Conservation (phyloP, 345 rosid species). For the Physaria fendleri region DNA sequence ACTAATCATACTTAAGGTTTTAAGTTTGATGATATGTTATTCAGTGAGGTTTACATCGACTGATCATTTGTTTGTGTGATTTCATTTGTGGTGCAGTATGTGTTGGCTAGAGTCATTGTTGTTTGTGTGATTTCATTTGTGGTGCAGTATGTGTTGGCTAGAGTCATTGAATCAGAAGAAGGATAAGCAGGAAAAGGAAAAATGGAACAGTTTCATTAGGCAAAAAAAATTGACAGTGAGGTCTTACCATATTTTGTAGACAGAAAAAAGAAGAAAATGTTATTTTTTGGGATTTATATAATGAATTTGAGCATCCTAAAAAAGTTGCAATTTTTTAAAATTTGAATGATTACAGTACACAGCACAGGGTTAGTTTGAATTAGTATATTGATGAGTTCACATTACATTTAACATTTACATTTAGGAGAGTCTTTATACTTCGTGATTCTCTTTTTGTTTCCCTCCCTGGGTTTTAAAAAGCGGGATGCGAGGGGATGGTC, state of each 20-base stretch:
- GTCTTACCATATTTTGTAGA: constrained; percentile 27
- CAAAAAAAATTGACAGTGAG: constrained; percentile 3
- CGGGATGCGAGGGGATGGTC: no score
- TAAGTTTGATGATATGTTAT: no score
- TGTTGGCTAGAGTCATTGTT: constrained; percentile 15
- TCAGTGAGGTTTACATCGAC: no score
- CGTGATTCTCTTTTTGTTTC: no score
- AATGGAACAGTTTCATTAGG: constrained; percentile 7
- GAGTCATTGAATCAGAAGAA: constrained; percentile 17
- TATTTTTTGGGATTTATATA: constrained; percentile 6
- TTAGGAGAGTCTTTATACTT: no score
- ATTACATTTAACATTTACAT: no score
- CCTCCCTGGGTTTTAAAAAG: no score
- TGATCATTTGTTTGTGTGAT: no score
- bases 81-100: constrained; percentile 16
- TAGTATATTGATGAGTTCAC: no score
- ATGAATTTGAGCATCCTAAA: constrained; percentile 5
- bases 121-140: constrained; percentile 8
- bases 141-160: constrained; percentile 17
- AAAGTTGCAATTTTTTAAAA: constrained; percentile 1
- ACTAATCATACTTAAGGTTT: not conserved
- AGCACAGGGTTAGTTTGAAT: no score
- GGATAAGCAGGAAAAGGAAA: not conserved
- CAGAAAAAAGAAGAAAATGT: not conserved
- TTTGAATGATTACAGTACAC: no score